A percentile compares a stretch with the other conserved stretches of the same genome.
phyloP scores from a whole-genome alignment of 148 eudicot genomes.

The Vaccinium macrocarpon region DNA sequence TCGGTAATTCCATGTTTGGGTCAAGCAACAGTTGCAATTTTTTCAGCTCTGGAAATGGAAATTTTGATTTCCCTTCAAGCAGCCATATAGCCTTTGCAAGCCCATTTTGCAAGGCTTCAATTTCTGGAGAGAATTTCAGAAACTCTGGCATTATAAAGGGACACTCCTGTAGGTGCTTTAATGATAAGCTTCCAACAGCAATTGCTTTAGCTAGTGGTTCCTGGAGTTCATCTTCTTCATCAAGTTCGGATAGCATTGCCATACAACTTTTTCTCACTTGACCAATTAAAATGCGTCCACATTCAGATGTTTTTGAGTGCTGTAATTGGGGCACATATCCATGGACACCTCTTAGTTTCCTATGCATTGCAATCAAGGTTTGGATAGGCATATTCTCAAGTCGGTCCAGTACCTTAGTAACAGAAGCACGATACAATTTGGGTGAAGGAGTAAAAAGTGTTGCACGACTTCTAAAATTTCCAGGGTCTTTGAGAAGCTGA shows the following conservation, averaged over 20 bases:
- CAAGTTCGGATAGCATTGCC: slow-evolving; percentile 43
- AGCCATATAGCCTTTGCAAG: slow-evolving; percentile 57
- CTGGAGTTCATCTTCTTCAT: slow-evolving; percentile 40
- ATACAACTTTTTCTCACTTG: slow-evolving; percentile 31
- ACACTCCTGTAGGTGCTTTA: slow-evolving; percentile 30
- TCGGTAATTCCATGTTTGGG: slow-evolving; percentile 34
- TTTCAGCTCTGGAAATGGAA: slow-evolving; percentile 37
- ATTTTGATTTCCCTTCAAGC: slow-evolving; percentile 35
- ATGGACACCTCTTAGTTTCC: slow-evolving; percentile 51
- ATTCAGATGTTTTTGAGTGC: slow-evolving; percentile 24
- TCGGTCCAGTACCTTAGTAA: slow-evolving; percentile 41
- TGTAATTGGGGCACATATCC: slow-evolving; percentile 40
- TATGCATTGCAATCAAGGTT: slow-evolving; percentile 56
- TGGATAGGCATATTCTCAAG: slow-evolving; percentile 43
- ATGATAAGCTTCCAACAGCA: slow-evolving; percentile 54
- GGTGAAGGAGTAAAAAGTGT: slow-evolving; percentile 22
- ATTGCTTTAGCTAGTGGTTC: slow-evolving; percentile 62
- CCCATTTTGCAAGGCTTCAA: slow-evolving; percentile 49
- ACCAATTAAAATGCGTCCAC: slow-evolving; percentile 31
- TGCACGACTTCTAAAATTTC: slow-evolving; percentile 34
- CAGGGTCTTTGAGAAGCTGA: slow-evolving; percentile 41
- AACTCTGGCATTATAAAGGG: slow-evolving; percentile 26
- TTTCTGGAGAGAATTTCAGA: slow-evolving; percentile 39
- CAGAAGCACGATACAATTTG: slow-evolving; percentile 42
- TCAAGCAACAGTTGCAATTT: slow-evolving; percentile 43